Percentiles rank a stretch among this genome's conserved stretches.
These are phyloP conservation scores for Maudiozyma barnettii DNA, from an alignment of 805 yeast genomes.

Conservation along the genomic window DNA sequence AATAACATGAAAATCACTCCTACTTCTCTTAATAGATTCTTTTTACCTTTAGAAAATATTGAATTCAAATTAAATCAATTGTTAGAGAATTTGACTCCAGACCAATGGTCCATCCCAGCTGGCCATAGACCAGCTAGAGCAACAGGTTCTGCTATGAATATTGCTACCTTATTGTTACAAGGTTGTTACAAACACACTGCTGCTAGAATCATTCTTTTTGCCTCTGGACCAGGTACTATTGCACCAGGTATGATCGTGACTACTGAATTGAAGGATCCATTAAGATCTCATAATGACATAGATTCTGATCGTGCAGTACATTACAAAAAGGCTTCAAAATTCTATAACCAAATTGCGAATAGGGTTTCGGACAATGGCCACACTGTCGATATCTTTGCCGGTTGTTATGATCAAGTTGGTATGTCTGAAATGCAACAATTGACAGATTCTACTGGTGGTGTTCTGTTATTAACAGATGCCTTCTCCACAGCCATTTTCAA, in stretches of 20 bases:
- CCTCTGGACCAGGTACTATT: slow-evolving; percentile 92
- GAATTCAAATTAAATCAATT: slow-evolving; percentile 76
- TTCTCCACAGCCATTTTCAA: slow-evolving; percentile 92
- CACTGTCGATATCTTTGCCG: slow-evolving; percentile 83
- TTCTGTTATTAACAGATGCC: slow-evolving; percentile 77
- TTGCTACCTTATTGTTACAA: slow-evolving; percentile 75
- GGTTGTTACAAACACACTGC: slow-evolving; percentile 78
- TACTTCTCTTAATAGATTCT: slow-evolving; percentile 48
- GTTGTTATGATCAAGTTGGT: slow-evolving; percentile 94
- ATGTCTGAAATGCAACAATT: slow-evolving; percentile 85
- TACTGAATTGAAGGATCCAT: slow-evolving; percentile 85
- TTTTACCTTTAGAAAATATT: slow-evolving; percentile 63
- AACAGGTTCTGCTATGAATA: slow-evolving; percentile 84
- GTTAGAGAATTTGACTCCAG: slow-evolving; percentile 66
- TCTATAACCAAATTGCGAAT: slow-evolving; percentile 63
- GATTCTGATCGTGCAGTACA: slow-evolving; percentile 86
- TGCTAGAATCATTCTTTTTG: slow-evolving; percentile 79
- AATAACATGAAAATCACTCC: slow-evolving; percentile 32
- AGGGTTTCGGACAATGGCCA: slow-evolving; percentile 67
- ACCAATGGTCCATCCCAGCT: slow-evolving; percentile 83
- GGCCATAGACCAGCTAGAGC: slow-evolving; percentile 82
- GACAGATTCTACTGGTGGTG: slow-evolving; percentile 84
- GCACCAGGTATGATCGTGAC: slow-evolving; percentile 93
- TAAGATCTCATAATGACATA: slow-evolving; percentile 93
- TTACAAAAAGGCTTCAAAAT: slow-evolving; percentile 75